Evolutionary conservation across 108 stramenopile genomes (phyloP).

Genomic region (Nitzschia palea): DNA sequence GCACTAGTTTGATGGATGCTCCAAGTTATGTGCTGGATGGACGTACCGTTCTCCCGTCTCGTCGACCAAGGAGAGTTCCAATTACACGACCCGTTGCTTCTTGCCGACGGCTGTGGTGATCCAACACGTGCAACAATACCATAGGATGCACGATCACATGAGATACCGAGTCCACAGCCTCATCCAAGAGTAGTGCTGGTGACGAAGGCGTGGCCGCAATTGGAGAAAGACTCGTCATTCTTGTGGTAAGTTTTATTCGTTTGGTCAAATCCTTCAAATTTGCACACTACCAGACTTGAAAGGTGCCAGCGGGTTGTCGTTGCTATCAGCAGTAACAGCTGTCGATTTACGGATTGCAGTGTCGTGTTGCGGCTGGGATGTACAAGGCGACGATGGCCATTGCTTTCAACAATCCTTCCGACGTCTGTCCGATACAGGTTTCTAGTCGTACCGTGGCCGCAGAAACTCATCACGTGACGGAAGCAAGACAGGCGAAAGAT

Average conservation of each 20-base stretch:
- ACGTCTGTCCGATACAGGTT: slow-evolving; percentile 4
- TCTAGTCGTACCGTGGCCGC: too few species aligned
- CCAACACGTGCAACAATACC: slow-evolving; percentile 80
- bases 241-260: background rate
- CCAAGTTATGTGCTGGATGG: too few species aligned
- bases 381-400: slow-evolving; percentile 2
- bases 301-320: too few species aligned
- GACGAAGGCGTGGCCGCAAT: slow-evolving; percentile 23
- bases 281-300: too few species aligned
- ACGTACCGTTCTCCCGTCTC: slow-evolving; percentile 65
- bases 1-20: too few species aligned
- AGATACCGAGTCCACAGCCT: slow-evolving; percentile 37
- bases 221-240: slow-evolving; percentile 23
- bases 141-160: slow-evolving; percentile 78
- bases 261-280: too few species aligned
- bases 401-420: background rate
- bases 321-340: too few species aligned
- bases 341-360: too few species aligned
- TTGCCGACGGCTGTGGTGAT: slow-evolving; percentile 82
- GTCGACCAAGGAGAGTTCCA: slow-evolving; percentile 74
- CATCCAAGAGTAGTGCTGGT: slow-evolving; percentile 47
- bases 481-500: too few species aligned
- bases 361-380: too few species aligned
- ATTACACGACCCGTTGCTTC: slow-evolving; percentile 80
- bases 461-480: too few species aligned